Evolutionary conservation across 2,329 filamentous ascomycete species (phyloP).

Genomic region (Metarhizium brunneum): DNA sequence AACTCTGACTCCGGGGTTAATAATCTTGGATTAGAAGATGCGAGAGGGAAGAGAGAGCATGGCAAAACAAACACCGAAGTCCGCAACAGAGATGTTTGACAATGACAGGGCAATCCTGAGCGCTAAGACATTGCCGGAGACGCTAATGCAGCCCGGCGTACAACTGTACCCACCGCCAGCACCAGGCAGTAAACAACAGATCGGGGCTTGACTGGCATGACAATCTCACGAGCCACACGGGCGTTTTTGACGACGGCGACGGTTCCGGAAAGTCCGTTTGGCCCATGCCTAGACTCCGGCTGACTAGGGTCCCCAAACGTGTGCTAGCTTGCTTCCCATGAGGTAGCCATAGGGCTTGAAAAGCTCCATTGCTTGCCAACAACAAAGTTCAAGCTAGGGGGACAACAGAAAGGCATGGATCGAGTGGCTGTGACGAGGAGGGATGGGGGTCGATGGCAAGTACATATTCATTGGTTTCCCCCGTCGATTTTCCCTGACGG

Average conservation of each 20-base stretch:
- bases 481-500: background rate
- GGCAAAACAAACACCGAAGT: background rate
- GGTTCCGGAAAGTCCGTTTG: slow-evolving; percentile 2
- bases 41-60: background rate
- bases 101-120: background rate
- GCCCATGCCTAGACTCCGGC: background rate
- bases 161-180: background rate
- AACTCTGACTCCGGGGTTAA: too few species aligned
- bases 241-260: background rate
- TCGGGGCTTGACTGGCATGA: too few species aligned
- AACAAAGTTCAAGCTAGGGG: background rate
- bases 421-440: background rate
- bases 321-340: background rate
- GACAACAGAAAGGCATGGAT: background rate
- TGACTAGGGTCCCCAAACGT: background rate
- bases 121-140: background rate
- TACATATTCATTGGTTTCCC: background rate
- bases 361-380: background rate
- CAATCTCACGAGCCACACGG: too few species aligned
- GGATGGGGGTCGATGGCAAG: background rate
- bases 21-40: background rate
- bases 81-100: background rate
- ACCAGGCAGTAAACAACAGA: background rate
- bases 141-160: background rate
- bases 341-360: background rate